Percentiles rank a stretch among this genome's conserved stretches.
These are phyloP conservation scores for Linum trigynum DNA, from an alignment of 345 rosid genomes.

Conservation along the genomic window DNA sequence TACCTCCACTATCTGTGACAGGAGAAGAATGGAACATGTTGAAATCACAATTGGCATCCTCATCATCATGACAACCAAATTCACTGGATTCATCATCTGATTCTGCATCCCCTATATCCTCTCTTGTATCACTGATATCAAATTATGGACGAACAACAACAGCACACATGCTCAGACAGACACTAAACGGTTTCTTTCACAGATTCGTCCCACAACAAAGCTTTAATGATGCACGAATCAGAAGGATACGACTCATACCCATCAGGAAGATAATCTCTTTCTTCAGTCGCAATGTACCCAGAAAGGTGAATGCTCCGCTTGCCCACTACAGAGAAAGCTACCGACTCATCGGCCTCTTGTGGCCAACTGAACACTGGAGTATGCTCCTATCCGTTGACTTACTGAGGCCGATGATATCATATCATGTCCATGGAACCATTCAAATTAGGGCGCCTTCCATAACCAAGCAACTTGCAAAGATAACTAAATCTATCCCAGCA, in stretches of 20 bases:
- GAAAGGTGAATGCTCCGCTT: constrained; percentile 70
- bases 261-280: constrained; percentile 39
- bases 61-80: constrained; percentile 54
- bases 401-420: constrained; percentile 49
- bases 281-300: constrained; percentile 58
- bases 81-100: constrained; percentile 48
- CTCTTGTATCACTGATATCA: constrained; percentile 51
- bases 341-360: constrained; percentile 47
- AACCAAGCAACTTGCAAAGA: not conserved
- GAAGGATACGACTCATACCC: constrained; percentile 77
- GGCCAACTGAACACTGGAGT: constrained; percentile 65
- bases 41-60: constrained; percentile 28
- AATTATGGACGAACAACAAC: constrained; percentile 5
- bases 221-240: not conserved
- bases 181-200: no score
- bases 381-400: constrained; percentile 47
- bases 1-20: constrained; percentile 72
- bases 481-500: not conserved
- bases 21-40: constrained; percentile 26
- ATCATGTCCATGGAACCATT: not conserved
- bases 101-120: constrained; percentile 46
- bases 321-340: constrained; percentile 70
- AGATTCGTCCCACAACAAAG: no score
- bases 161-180: not conserved
- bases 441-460: not conserved